These are phyloP conservation scores for Oxytropis ochrocephala DNA, from an alignment of 306 rosid species.

Conservation along the genomic window DNA sequence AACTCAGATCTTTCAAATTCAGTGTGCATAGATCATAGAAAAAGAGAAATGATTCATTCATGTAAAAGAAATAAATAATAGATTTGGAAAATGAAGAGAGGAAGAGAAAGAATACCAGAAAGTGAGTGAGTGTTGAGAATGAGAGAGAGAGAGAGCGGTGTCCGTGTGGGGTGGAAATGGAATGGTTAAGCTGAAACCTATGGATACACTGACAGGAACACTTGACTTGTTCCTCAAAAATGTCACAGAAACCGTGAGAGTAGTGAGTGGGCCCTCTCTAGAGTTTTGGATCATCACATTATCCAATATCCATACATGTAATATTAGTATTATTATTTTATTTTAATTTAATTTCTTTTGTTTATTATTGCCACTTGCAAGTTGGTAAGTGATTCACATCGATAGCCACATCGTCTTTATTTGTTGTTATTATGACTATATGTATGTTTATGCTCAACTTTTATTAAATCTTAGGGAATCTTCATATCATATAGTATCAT, in stretches of 20 bases:
- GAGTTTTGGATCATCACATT: conserved; percentile 22
- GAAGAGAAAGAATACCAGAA: not conserved
- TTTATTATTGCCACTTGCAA: conserved; percentile 12
- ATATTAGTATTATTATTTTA: not conserved
- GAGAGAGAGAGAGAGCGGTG: not conserved
- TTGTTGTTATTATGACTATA: not conserved
- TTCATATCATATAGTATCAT: not conserved
- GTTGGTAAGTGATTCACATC: not conserved
- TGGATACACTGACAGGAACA: not conserved
- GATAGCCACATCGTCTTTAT: conserved; percentile 7
- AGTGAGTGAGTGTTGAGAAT: not conserved
- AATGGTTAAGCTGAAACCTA: conserved; percentile 15
- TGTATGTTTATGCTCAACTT: not conserved
- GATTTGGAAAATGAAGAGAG: not conserved
- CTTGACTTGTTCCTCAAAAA: conserved; percentile 23
- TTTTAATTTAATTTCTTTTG: not conserved
- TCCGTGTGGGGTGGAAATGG: not conserved
- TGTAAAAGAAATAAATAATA: not conserved
- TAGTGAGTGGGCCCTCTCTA: conserved; percentile 13
- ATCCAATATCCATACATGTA: conserved; percentile 6
- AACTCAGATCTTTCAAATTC: not conserved
- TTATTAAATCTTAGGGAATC: not conserved
- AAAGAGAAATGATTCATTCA: not conserved
- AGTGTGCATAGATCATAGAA: not conserved
- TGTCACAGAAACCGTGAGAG: conserved; percentile 2